Conservation (phyloP, 257 asterid species). For the Verbena officinalis region DNA sequence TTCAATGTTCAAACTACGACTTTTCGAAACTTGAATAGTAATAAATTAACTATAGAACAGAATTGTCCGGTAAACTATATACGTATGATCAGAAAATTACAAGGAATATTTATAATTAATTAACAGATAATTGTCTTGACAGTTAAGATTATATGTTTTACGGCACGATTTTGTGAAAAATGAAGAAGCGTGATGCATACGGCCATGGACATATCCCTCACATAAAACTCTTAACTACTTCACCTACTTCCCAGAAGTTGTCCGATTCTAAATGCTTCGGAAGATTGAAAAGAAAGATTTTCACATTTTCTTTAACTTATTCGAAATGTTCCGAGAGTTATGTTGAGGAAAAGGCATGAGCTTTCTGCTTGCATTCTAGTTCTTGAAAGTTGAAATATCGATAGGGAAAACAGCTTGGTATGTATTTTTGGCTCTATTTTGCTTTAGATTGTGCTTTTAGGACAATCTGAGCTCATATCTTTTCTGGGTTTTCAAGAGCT, state of each 20-base stretch:
- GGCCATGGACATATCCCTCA: background rate
- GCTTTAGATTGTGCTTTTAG: background rate
- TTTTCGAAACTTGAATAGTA: conserved; percentile 8
- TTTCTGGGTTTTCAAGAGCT: conserved; percentile 28
- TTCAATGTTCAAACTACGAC: conserved; percentile 30
- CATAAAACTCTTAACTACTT: background rate
- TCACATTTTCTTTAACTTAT: background rate
- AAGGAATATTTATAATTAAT: background rate
- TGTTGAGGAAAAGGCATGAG: background rate
- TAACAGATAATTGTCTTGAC: background rate
- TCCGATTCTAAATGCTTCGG: background rate
- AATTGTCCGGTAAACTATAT: background rate
- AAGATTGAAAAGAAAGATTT: background rate
- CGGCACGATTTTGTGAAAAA: conserved; percentile 6
- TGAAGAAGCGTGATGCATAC: background rate
- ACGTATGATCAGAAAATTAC: background rate
- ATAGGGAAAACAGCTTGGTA: conserved; percentile 11
- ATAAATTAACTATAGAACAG: background rate
- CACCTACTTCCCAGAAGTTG: conserved; percentile 8
- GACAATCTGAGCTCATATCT: background rate
- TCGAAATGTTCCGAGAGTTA: background rate
- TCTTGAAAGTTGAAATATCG: conserved; percentile 10
- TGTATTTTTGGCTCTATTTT: conserved; percentile 13
- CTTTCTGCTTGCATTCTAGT: background rate
- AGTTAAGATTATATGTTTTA: conserved; percentile 8